Conservation (phyloP, 192 early-diverging fungal species). For the Podila horticola region DNA sequence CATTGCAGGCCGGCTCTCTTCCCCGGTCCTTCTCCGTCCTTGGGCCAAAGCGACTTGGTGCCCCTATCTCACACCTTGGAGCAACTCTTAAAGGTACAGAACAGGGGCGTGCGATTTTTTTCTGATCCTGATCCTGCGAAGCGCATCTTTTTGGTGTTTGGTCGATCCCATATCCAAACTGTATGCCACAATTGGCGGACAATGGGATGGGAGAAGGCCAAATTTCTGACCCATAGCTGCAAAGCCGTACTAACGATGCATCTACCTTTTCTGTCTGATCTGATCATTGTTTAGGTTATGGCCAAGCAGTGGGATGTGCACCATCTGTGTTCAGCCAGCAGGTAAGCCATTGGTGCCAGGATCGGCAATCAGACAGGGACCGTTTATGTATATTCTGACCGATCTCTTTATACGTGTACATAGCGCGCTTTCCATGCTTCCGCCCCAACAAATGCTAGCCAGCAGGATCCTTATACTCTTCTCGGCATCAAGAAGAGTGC, state of each 20-base stretch:
- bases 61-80: constrained; percentile 9
- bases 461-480: constrained; percentile 84
- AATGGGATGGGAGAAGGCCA: too few species aligned
- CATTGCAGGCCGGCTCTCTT: constrained; percentile 6
- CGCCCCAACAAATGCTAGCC: constrained; percentile 36
- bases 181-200: too few species aligned
- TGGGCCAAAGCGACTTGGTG: constrained; percentile 17
- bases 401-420: neutral
- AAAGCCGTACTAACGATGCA: neutral
- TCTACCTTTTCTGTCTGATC: neutral
- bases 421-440: constrained; percentile 49
- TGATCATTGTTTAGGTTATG: constrained; percentile 18
- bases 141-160: neutral
- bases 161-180: neutral
- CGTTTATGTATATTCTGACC: neutral
- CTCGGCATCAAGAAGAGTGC: constrained; percentile 86
- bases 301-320: constrained; percentile 37
- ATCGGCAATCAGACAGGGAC: neutral
- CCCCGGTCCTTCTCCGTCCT: constrained; percentile 43
- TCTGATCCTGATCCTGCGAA: neutral
- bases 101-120: neutral
- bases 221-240: constrained; percentile 16
- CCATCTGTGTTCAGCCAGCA: constrained; percentile 41
- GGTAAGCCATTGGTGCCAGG: constrained; percentile 8
- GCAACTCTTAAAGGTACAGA: constrained; percentile 28